Base-by-base conservation (phyloP, 192 early-diverging fungal species). In the Gaertneriomyces sp. region DNA sequence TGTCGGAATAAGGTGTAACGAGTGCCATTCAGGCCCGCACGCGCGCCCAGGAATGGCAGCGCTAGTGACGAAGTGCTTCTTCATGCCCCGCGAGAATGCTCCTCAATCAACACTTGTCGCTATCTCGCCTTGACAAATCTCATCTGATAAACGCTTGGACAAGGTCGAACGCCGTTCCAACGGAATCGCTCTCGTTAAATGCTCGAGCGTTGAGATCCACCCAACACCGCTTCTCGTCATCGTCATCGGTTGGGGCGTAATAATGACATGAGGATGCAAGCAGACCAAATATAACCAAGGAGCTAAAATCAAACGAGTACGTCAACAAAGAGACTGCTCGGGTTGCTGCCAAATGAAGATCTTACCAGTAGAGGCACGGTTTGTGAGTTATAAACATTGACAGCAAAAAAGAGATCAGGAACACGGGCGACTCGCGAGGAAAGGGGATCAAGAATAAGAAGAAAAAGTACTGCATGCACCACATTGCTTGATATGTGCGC, bases 361-460 rank as follows among this genome's bases (percentile, higher is more conserved):
- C 59, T 60, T 53, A 66, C 54, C 72, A 73, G 57, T 69, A 73
- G 7, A 73, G 55, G 70, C 72, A 73, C 9, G 72, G 72, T 44
- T 69, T 68, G 45, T 69, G 61, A n/a, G 62, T 57, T 20, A 73
- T 17, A 53, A 64, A 73, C 11, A 73, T 40, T 42, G 56, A 70
- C 42, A 73, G 49, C 16, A 73, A 57, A 20, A 71, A 70, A n/a
- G 68, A 63, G 17, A 69, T 46, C 14, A 73, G 51, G 20, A 71
- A 63, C 49, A 73, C 56, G 25, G 40, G 62, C 7, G 72, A 71
- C 20, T 53, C 54, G 16, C 55, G 72, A 25, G 72, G 68, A 45
- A 70, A 73, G 16, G 72, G 72, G 17, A 73, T 64, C 53, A 73
- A 25, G 72, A 73, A 73, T 33, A 73, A 45, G 60, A 70, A 55